Conservation (phyloP, 176 grass and related monocot species). For the Carex cristatella region DNA sequence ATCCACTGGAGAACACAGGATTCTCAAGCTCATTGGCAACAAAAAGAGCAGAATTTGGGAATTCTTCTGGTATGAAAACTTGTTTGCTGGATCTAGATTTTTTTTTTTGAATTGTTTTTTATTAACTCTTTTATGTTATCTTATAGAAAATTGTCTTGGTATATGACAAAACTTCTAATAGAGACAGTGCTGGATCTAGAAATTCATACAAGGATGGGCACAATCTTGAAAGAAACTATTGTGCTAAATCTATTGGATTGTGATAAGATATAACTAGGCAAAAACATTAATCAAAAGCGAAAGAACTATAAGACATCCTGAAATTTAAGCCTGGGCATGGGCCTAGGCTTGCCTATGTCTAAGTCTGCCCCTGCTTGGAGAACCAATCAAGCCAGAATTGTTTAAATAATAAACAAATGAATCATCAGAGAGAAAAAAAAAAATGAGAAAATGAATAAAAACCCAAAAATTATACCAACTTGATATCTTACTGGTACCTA, state of each 20-base stretch:
- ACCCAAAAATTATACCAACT: not conserved
- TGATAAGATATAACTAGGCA: too few relatives aligned
- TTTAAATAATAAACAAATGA: not conserved
- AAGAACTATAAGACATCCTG: too few relatives aligned
- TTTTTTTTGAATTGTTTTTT: not conserved
- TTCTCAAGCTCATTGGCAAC: conserved; percentile 32
- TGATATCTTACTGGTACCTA: not conserved
- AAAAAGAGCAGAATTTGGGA: conserved; percentile 84
- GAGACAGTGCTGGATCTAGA: not conserved
- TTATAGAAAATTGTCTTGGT: not conserved
- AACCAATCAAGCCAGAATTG: not conserved
- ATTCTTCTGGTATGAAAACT: conserved; percentile 80
- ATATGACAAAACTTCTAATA: not conserved
- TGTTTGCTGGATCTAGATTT: not conserved
- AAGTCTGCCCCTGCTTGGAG: not conserved
- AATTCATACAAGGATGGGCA: too few relatives aligned
- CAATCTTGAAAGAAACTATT: too few relatives aligned
- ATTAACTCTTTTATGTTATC: not conserved
- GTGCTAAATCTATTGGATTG: too few relatives aligned
- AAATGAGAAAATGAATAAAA: not conserved
- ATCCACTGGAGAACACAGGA: conserved; percentile 68
- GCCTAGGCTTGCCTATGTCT: too few relatives aligned
- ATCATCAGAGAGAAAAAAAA: not conserved
- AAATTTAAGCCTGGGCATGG: too few relatives aligned
- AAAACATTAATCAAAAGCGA: too few relatives aligned